Evolutionary conservation across 768 basidiomycete species (phyloP).

Genomic region (Boletus fagicola): DNA sequence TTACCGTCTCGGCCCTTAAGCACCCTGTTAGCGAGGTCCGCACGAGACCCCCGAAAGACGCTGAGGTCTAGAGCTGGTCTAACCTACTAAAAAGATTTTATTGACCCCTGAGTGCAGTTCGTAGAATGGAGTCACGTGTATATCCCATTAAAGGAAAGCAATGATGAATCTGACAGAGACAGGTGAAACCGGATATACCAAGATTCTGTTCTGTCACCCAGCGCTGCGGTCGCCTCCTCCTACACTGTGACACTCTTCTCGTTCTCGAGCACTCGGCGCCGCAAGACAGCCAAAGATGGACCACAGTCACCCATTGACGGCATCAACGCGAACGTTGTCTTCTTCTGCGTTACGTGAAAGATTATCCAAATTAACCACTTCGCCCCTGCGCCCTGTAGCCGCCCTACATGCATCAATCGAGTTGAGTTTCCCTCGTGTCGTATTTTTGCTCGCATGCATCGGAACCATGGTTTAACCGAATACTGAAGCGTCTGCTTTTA

Average conservation of each 20-base stretch:
- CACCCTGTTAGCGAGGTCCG: background rate
- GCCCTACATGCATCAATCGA: constrained; percentile 72
- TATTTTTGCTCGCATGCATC: background rate
- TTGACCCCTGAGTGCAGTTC: background rate
- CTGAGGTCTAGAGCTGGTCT: background rate
- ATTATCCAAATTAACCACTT: constrained; percentile 58
- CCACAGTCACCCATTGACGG: constrained; percentile 29
- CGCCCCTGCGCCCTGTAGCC: constrained; percentile 60
- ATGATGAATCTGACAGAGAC: background rate
- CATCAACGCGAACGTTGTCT: constrained; percentile 53
- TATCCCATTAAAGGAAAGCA: background rate
- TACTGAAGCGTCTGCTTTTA: constrained; percentile 27
- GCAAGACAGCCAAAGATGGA: constrained; percentile 31
- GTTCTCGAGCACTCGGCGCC: background rate
- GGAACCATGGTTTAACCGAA: background rate
- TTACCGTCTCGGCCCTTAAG: background rate
- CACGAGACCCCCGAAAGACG: background rate
- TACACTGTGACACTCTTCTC: background rate
- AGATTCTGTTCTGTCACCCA: no score
- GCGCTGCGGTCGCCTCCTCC: background rate
- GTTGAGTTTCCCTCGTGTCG: constrained; percentile 40
- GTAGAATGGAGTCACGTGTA: constrained; percentile 3
- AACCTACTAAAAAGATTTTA: background rate
- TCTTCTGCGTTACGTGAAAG: constrained; percentile 60
- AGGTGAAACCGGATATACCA: constrained; percentile 2